Evolutionary conservation across 73 alveolate genomes (phyloP).

Genomic region (Symbiodinium natans): DNA sequence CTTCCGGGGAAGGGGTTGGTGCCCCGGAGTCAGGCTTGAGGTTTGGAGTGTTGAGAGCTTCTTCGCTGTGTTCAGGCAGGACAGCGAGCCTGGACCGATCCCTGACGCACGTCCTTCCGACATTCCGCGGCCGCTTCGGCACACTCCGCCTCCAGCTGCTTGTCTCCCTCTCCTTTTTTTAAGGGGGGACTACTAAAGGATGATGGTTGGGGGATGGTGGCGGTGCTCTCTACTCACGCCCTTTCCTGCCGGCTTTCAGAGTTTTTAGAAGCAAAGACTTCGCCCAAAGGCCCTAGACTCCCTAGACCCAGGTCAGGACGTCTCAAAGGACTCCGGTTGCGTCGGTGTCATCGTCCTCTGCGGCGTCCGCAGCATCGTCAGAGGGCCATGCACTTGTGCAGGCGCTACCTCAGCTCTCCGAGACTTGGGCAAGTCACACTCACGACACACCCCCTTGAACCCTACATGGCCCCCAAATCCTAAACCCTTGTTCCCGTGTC

Average conservation of each 20-base stretch:
- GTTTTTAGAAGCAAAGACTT: not conserved
- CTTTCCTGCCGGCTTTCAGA: not conserved
- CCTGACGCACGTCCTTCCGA: constrained; percentile 9
- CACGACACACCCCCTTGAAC: no score
- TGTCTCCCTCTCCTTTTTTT: not conserved
- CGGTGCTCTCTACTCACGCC: not conserved
- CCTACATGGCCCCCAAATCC: no score
- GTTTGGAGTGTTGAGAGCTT: no score
- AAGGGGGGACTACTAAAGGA: not conserved
- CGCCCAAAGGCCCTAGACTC: not conserved
- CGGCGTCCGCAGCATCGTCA: not conserved
- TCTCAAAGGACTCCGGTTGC: constrained; percentile 1
- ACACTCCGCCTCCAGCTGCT: not conserved
- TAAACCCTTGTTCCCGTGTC: no score
- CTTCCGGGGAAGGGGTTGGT: not conserved
- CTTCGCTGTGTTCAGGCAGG: not conserved
- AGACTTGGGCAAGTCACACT: not conserved
- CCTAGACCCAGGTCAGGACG: no score
- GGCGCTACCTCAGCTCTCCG: constrained; percentile 11
- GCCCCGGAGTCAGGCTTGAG: not conserved
- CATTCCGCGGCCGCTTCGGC: constrained; percentile 4
- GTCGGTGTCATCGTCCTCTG: not conserved
- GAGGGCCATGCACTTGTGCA: not conserved
- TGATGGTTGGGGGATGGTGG: not conserved
- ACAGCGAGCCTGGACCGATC: not conserved